Conservation (phyloP, 345 rosid genomes). For the Fremontodendron californicum region DNA sequence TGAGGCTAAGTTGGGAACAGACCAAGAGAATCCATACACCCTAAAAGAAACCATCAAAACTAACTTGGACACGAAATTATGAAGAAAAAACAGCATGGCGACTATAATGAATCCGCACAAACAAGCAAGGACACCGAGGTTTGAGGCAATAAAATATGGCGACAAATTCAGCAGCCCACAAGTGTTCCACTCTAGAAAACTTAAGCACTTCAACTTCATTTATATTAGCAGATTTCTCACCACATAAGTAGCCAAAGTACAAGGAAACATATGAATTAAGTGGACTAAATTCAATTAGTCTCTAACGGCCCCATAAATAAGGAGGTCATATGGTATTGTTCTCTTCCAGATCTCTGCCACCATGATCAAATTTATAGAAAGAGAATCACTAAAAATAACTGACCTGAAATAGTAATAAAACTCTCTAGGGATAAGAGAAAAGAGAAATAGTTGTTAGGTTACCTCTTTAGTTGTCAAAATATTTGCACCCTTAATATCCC, state of each 20-base stretch:
- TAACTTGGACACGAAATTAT: neutral
- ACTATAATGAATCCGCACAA: neutral
- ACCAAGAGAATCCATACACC: constrained; percentile 7
- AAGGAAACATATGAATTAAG: neutral
- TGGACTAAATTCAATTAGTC: neutral
- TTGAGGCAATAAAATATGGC: neutral
- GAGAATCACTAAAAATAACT: neutral
- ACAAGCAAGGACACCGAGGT: neutral
- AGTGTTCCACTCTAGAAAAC: neutral
- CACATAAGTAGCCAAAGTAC: neutral
- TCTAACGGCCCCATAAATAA: neutral
- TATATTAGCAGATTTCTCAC: neutral
- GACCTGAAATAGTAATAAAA: neutral
- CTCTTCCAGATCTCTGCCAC: neutral
- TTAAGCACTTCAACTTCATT: neutral
- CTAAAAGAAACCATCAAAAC: neutral
- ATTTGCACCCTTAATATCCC: constrained; percentile 99
- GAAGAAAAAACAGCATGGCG: constrained; percentile 9
- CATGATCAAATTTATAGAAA: constrained; percentile 9
- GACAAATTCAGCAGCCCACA: neutral
- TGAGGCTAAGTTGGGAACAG: constrained; percentile 10
- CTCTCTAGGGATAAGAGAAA: neutral
- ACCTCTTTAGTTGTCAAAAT: constrained; percentile 98
- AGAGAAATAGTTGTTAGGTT: constrained; percentile 4
- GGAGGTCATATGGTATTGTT: neutral